These are phyloP conservation scores for Pinguiococcus pyrenoidosus DNA, from an alignment of 108 stramenopile genomes.

Conservation along the genomic window DNA sequence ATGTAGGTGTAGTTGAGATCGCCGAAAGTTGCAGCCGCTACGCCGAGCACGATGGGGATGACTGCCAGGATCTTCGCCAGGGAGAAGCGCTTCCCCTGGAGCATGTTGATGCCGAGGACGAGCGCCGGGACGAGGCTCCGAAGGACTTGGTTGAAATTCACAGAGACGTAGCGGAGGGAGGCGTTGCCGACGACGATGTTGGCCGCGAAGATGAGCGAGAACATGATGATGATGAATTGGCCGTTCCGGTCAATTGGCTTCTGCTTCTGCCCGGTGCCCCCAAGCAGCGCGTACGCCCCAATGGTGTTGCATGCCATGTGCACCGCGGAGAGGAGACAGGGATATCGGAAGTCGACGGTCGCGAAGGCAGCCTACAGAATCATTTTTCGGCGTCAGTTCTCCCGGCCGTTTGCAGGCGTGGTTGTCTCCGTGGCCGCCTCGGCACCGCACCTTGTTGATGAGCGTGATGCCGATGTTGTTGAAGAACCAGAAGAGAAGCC, in stretches of 20 bases:
- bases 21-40: conserved; percentile 54
- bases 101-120: conserved; percentile 50
- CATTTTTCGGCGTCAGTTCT: no score
- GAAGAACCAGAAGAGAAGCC: conserved; percentile 49
- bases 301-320: conserved; percentile 65
- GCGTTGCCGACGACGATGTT: conserved; percentile 75
- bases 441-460: conserved; percentile 67
- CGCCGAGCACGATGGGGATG: conserved; percentile 47
- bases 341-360: conserved; percentile 64
- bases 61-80: conserved; percentile 40
- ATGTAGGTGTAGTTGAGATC: conserved; percentile 51
- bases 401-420: no score
- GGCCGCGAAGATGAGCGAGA: conserved; percentile 58
- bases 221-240: conserved; percentile 38
- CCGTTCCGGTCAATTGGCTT: conserved; percentile 42
- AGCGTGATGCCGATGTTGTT: conserved; percentile 72
- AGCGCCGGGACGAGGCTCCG: conserved; percentile 55
- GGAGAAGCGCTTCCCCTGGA: conserved; percentile 36
- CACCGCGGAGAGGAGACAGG: conserved; percentile 59
- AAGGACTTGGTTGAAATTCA: conserved; percentile 74
- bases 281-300: conserved; percentile 17
- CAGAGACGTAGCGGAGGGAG: conserved; percentile 53
- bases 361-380: no score
- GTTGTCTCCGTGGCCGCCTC: no score
- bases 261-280: conserved; percentile 4